phyloP scores from a whole-genome alignment of 2,329 filamentous ascomycete genomes.

The Davidsoniella virescens region DNA sequence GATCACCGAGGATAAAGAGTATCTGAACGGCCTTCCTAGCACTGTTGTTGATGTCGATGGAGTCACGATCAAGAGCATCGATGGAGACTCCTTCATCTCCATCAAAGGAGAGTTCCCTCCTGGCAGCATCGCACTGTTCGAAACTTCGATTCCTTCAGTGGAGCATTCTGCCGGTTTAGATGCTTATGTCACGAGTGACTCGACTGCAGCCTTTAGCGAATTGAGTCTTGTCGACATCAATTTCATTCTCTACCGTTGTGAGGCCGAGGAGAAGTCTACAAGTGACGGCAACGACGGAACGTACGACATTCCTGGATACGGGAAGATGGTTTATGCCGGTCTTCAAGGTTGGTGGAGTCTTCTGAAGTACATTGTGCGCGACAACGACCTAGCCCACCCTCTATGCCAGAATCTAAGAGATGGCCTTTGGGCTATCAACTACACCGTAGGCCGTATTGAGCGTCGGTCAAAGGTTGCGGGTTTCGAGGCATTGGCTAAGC shows the following conservation, averaged over 20 bases:
- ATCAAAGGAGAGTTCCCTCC: constrained; percentile 76
- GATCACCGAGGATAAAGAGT: constrained; percentile 50
- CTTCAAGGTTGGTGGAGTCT: constrained; percentile 99
- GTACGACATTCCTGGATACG: constrained; percentile 72
- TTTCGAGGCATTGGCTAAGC: constrained; percentile 45
- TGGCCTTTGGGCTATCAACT: constrained; percentile 86
- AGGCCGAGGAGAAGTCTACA: constrained; percentile 68
- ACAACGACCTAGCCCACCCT: constrained; percentile 86
- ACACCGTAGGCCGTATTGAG: constrained; percentile 63
- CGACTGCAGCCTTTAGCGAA: constrained; percentile 58
- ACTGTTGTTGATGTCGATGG: constrained; percentile 59
- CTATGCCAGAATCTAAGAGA: constrained; percentile 84
- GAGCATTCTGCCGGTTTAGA: constrained; percentile 75
- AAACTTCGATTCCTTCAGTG: constrained; percentile 84
- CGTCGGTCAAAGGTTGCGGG: constrained; percentile 47
- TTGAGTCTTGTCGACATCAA: constrained; percentile 74
- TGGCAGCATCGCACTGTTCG: constrained; percentile 85
- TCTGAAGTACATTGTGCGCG: constrained; percentile 63
- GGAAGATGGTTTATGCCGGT: constrained; percentile 80
- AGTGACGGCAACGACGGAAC: constrained; percentile 64
- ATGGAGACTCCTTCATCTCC: constrained; percentile 60
- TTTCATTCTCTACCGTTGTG: constrained; percentile 77
- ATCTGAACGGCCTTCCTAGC: constrained; percentile 70
- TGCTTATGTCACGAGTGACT: constrained; percentile 69
- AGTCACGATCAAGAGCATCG: constrained; percentile 54